phyloP scores from a whole-genome alignment of 2,329 filamentous ascomycete species.

The Colletotrichum viniferum region DNA sequence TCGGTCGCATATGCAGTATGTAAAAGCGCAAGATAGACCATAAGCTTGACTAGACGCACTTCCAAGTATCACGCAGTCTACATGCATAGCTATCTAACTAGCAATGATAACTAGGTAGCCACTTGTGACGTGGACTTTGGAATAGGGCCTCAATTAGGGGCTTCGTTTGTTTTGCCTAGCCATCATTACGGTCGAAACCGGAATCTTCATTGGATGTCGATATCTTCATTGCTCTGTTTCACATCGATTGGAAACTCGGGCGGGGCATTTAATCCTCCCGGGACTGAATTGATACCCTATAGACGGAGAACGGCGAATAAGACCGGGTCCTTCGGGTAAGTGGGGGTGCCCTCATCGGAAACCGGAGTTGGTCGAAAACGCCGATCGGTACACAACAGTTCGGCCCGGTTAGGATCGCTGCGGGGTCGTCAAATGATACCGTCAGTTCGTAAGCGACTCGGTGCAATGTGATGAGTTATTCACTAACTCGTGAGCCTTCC shows the following conservation, averaged over 20 bases:
- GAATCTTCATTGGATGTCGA: background rate
- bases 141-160: background rate
- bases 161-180: fast-evolving
- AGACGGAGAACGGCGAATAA: background rate
- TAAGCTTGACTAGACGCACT: fast-evolving
- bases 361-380: background rate
- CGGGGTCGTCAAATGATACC: background rate
- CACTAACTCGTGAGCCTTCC: background rate
- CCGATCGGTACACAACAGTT: background rate
- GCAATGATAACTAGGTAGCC: fast-evolving
- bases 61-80: background rate
- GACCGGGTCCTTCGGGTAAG: background rate
- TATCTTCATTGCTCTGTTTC: background rate
- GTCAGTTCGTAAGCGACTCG: background rate
- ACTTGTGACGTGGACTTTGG: background rate
- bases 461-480: background rate
- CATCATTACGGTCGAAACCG: background rate
- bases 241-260: background rate
- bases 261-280: background rate
- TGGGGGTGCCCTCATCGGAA: background rate
- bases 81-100: background rate
- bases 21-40: background rate
- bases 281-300: background rate
- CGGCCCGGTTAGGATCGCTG: background rate
- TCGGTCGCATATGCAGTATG: background rate